Evolutionary conservation across 495 filamentous ascomycete genomes (phyloP), one percentile per base, ranked within the genome.

Genomic region (Haplographium delicatum): DNA sequence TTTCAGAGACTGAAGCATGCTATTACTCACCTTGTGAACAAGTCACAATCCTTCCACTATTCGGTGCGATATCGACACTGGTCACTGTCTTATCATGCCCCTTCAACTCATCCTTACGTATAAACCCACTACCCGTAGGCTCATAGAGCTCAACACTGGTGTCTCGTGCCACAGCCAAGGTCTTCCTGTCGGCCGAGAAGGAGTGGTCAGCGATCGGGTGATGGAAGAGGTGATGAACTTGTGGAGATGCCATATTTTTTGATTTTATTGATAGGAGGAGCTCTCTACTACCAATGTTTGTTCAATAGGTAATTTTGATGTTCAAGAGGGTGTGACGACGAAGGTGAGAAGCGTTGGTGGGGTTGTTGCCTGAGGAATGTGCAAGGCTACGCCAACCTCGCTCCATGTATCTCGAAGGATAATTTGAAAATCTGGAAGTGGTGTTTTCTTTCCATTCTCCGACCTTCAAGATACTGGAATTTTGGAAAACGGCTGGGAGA

Each of bases 31-130:
- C 91, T 71, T 98, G 94, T 2, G 91, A 96, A 68, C 94, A 98
- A 20, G 94, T 94, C 11, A 98, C 93, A 61, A 98, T 98, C 51
- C 87, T 85, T 16, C 94, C 91, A 51, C 78, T 88, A 42, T 79
- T 79, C 5, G 91, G 86, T 7, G 93, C 91, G 70, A 98, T 96
- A 64, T 98, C 93, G 15, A 98, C 89, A 57, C 91, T 82, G 1
- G 93, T 98, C 27, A 98, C 89, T 1, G 82, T 89, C 72, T 98
- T 97, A 65, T 98, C 94, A 61, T 98, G 94, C 39, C 89, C 93
- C 60, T 86, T 89, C 34, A 98, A 76, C 69, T 96, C 91, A 69
- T 96, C 91, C 58, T 88, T 83, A 53, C 96, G 68, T 52, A 81
- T 78, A 71, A 91, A 96, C 58, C 83, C 81, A 62, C 69, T 83